phyloP scores from a whole-genome alignment of 2,329 filamentous ascomycete genomes.

The Trichoderma oligosporum region DNA sequence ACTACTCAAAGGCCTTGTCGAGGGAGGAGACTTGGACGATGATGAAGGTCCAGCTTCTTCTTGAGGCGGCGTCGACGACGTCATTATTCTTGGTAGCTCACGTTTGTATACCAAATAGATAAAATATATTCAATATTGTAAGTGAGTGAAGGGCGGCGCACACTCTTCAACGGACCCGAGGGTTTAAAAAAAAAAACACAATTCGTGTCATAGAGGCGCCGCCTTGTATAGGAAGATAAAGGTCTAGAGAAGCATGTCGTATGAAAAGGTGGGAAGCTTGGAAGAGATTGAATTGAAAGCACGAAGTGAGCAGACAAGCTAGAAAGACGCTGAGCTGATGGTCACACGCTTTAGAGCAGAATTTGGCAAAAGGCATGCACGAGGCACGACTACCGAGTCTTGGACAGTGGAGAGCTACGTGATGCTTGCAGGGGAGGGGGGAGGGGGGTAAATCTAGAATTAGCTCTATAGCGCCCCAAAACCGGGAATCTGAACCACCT shows the following conservation, averaged over 20 bases:
- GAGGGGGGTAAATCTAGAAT: neutral
- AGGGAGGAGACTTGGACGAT: conserved; percentile 17
- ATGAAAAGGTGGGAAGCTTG: conserved; percentile 5
- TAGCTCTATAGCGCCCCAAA: neutral
- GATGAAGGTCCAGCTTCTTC: conserved; percentile 19
- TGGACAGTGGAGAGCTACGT: conserved; percentile 5
- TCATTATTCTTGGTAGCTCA: conserved; percentile 10
- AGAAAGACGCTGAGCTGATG: conserved; percentile 13
- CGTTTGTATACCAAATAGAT: neutral
- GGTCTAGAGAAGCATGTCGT: conserved; percentile 1
- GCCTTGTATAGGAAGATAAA: neutral
- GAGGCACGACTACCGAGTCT: neutral
- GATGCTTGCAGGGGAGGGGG: neutral
- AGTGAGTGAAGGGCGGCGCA: neutral
- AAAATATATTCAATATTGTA: neutral
- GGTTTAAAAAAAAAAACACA: neutral
- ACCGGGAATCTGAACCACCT: neutral
- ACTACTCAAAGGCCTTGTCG: conserved; percentile 19
- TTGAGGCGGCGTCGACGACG: conserved; percentile 20
- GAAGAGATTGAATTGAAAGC: neutral
- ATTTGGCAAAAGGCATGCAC: conserved; percentile 6
- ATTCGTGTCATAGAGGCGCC: conserved; percentile 2
- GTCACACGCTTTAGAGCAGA: conserved; percentile 15
- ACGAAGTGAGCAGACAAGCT: conserved; percentile 13
- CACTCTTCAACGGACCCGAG: neutral